A percentile compares a stretch with the other conserved stretches of the same genome.
Conservation (phyloP, 2,329 filamentous ascomycete genomes). For the Rhinocladiella similis region DNA sequence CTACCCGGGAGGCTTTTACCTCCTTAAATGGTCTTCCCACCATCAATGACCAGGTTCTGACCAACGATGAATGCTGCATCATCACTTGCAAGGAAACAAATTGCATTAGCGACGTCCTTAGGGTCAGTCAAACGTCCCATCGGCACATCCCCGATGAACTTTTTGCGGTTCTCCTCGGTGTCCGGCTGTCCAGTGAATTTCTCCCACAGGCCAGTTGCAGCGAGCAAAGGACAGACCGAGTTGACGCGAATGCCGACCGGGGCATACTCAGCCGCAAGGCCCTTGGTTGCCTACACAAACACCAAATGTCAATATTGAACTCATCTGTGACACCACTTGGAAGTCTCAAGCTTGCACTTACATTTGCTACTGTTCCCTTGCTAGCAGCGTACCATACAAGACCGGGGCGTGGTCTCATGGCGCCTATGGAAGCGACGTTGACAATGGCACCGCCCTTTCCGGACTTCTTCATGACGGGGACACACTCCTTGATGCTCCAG, state of each 20-base stretch:
- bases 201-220: slow-evolving; percentile 60
- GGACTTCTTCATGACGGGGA: slow-evolving; percentile 4
- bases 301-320: too few relatives aligned
- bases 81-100: slow-evolving; percentile 68
- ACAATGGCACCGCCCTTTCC: slow-evolving; percentile 20
- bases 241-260: slow-evolving; percentile 72
- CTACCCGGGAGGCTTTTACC: too few relatives aligned
- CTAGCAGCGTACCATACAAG: slow-evolving; percentile 53
- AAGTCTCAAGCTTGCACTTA: too few relatives aligned
- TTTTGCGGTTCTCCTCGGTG: slow-evolving; percentile 44
- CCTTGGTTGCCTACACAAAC: slow-evolving; percentile 9
- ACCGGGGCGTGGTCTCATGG: slow-evolving; percentile 17
- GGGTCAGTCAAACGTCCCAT: slow-evolving; percentile 44
- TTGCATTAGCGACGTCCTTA: slow-evolving; percentile 69
- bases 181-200: slow-evolving; percentile 40
- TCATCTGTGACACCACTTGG: too few relatives aligned
- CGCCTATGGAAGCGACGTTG: slow-evolving; percentile 21
- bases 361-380: slow-evolving; percentile 65
- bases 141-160: slow-evolving; percentile 44
- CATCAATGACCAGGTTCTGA: slow-evolving; percentile 43
- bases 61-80: slow-evolving; percentile 67
- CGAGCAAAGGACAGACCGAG: slow-evolving; percentile 65
- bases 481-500: slow-evolving; percentile 15
- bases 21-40: slow-evolving; percentile 28
- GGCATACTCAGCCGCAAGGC: slow-evolving; percentile 70